Evolutionary conservation across 1,139 yeast genomes (phyloP).

Genomic region (Nakaseomyces uthaithaninus): DNA sequence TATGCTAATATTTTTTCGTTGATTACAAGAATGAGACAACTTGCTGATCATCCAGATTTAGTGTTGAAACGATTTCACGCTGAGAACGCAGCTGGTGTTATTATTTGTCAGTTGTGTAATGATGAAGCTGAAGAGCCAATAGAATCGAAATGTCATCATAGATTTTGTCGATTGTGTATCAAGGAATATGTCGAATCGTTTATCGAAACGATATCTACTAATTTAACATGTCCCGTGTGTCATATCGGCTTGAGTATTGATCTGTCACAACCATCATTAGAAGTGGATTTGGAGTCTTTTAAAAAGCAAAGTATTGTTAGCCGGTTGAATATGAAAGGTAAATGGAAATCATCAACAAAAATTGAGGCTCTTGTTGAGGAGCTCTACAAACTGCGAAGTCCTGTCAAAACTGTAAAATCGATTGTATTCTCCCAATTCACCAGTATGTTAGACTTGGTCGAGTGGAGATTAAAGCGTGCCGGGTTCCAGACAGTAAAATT

Average conservation of each 20-base stretch:
- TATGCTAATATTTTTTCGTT: constrained; percentile 94
- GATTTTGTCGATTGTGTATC: constrained; percentile 85
- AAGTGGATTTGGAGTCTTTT: constrained; percentile 52
- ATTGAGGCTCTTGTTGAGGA: constrained; percentile 95
- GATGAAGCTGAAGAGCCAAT: constrained; percentile 98
- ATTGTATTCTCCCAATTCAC: constrained; percentile 97
- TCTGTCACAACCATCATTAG: constrained; percentile 77
- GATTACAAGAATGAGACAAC: constrained; percentile 93
- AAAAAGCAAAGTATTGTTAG: constrained; percentile 82
- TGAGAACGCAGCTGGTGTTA: constrained; percentile 41
- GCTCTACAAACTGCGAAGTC: constrained; percentile 75
- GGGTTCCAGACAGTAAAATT: constrained; percentile 90
- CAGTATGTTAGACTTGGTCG: constrained; percentile 89
- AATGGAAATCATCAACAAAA: constrained; percentile 90
- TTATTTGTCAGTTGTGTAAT: constrained; percentile 88
- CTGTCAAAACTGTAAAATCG: constrained; percentile 80
- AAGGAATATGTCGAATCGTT: constrained; percentile 82
- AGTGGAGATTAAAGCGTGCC: constrained; percentile 89
- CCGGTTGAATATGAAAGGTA: constrained; percentile 74
- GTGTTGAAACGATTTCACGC: constrained; percentile 63
- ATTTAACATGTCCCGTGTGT: constrained; percentile 87
- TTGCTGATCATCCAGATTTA: constrained; percentile 96
- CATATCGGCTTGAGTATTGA: constrained; percentile 89
- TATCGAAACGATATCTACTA: constrained; percentile 49
- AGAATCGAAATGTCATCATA: constrained; percentile 86